Evolutionary conservation across 805 yeast genomes (phyloP).

Genomic region (Wickerhamiella domercqiae): DNA sequence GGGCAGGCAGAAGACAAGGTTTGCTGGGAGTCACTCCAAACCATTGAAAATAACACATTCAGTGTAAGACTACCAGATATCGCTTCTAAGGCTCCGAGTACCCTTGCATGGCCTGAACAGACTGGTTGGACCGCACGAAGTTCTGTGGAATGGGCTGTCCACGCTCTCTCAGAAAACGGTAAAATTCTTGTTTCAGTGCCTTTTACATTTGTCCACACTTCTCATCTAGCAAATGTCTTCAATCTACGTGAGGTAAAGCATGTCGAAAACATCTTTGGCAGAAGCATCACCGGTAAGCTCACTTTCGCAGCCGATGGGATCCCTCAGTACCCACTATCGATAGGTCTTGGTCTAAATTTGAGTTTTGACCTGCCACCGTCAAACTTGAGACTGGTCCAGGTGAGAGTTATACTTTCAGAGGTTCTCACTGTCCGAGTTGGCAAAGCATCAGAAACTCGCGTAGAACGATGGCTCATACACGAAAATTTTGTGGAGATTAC

Average conservation of each 20-base stretch:
- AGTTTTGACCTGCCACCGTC: too few species aligned
- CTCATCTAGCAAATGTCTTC: background rate
- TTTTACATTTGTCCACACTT: background rate
- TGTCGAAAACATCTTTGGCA: background rate
- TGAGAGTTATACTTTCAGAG: background rate
- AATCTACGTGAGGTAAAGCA: background rate
- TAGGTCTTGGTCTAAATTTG: background rate
- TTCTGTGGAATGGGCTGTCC: background rate
- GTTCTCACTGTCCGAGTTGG: background rate
- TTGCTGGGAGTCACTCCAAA: background rate
- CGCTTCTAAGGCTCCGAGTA: too few species aligned
- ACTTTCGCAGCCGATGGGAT: background rate
- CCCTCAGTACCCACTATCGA: constrained; percentile 1
- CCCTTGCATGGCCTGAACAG: background rate
- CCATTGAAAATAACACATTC: background rate
- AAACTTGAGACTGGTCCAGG: background rate
- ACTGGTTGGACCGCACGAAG: background rate
- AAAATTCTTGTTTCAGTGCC: background rate
- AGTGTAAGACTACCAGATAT: background rate
- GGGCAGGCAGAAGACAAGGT: background rate
- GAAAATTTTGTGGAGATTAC: background rate
- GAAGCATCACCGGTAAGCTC: background rate
- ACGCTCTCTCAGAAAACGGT: background rate
- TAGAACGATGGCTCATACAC: background rate
- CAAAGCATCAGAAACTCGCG: background rate